Evolutionary conservation across 2,329 filamentous ascomycete genomes (phyloP), one percentile per base, ranked within the genome.

Genomic region (Elsinoe perseae): DNA sequence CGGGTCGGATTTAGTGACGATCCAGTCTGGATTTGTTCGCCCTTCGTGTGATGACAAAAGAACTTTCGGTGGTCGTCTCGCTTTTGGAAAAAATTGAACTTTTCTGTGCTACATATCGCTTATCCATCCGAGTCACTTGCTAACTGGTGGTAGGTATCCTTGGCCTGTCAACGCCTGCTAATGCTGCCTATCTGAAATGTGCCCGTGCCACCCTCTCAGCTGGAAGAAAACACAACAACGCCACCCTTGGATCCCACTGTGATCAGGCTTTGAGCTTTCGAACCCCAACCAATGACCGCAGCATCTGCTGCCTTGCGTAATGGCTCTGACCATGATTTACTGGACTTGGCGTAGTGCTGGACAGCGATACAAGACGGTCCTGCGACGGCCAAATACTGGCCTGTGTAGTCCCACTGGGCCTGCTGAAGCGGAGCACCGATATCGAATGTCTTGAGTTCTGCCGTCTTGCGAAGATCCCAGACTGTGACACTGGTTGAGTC

Each of bases 351-450:
- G 72, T 95, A 98, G 66, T 95, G 87, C 70, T 93, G 89, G 38
- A 98, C 88, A 4, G 87, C 88, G 46, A 96, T 75, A 25, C 90
- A 90, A 43, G 85, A 83, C 3, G 85, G 79, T 5, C 92, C 92
- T 3, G 83, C 87, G 10, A 87, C 86, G 23, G 91, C 87, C 54
- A 98, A 77, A 75, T 87, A 98, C 72, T 96, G 92, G 42, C 91
- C 92, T 5, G 88, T 93, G 75, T 95, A 96, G 68, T 98, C 93
- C 91, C 91, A 98, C 50, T 80, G 78, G 61, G 96, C 78, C 38
- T 80, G 83, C 59, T 87, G 81, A 48, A 95, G 82, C n/a, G 82
- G 78, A 60, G 83, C 85, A 56, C 90, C 92, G 44, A 86, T 85
- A 61, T 96, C 89, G 38, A 98, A 77, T n/a, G 86, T 82, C 78